Base-by-base conservation (phyloP, 2,329 filamentous ascomycete genomes). In the Hymenotorrendiella dingleyae region DNA sequence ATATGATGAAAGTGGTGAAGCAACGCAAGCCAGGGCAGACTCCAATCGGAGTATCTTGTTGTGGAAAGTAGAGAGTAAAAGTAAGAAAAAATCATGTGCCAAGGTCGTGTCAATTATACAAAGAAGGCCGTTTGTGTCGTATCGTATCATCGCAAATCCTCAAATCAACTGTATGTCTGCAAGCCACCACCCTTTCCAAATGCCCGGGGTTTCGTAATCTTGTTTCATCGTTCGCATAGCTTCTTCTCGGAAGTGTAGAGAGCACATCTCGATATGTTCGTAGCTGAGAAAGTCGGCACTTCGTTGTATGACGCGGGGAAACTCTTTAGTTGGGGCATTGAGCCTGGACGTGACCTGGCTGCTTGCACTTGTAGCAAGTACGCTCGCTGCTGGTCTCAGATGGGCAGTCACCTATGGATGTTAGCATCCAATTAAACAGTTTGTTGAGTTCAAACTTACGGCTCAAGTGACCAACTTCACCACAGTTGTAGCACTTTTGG, bases 401-500 rank as follows among this genome's bases (percentile, higher is more conserved):
- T 59, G 90, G 85, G 78, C 93, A 98, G 69, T 98, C 93, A 54
- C 91, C 86, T 54, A 58, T 48, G 17, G 47, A 10, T 36, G 36
- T 46, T 39, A 46, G 39, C 16, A 23, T 32, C 6, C 1, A 35
- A 17, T 24, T 9, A 14, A 21, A 14, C 10, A 36, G 9, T 12
- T 14, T 11, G 12, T 4, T 11, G 14, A 28, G 16, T 22, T 20
- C 26, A 30, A 14, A 35, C 34, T 35, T 34, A 43, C 43, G 36
- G 46, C 36, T 40, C 44, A 46, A 46, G 70, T 97, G 91, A 50
- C 93, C 91, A 58, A 91, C 85, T 74, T 96, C 89, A 55, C 79
- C 79, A 58, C 93, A 97, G 81, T 96, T 96, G 82, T 97, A 98
- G 84, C 93, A 98, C 78, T 97, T 97, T 76, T 94, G 91, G 62